phyloP scores from a whole-genome alignment of 2,329 filamentous ascomycete genomes.

The Trichoderma semiorbis region DNA sequence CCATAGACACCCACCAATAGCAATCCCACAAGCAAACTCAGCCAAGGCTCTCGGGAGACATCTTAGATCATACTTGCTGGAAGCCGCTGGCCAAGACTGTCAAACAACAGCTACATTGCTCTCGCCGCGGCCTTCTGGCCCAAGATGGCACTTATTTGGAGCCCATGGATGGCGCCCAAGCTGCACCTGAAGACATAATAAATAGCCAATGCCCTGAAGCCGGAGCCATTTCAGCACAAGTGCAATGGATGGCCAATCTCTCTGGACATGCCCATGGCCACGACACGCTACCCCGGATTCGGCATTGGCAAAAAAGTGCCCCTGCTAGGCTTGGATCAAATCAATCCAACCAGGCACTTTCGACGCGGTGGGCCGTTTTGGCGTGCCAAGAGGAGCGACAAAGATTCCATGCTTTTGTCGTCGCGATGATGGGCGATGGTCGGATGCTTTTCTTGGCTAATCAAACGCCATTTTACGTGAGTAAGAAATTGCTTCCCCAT shows the following conservation, averaged over 20 bases:
- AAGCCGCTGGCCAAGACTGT: not conserved
- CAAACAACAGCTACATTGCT: not conserved
- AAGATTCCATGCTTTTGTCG: not conserved
- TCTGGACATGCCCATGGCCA: not conserved
- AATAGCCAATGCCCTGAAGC: too few relatives aligned
- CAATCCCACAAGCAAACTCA: not conserved
- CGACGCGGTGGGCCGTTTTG: not conserved
- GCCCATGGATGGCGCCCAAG: not conserved
- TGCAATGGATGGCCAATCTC: not conserved
- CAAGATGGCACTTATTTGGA: not conserved
- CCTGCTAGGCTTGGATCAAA: not conserved
- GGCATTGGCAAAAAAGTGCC: conserved; percentile 8
- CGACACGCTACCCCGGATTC: conserved; percentile 2
- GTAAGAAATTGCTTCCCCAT: not conserved
- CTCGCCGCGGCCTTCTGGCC: not conserved
- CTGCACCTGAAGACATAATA: not conserved
- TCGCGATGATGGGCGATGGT: not conserved
- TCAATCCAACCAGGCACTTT: not conserved
- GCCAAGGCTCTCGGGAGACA: not conserved
- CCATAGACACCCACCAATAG: not conserved
- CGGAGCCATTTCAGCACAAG: not conserved
- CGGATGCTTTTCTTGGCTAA: not conserved
- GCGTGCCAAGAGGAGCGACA: conserved; percentile 2
- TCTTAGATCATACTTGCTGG: not conserved
- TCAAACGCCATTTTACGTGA: not conserved